Conservation (phyloP, 805 yeast genomes). For the Phaffomyces thermotolerans region DNA sequence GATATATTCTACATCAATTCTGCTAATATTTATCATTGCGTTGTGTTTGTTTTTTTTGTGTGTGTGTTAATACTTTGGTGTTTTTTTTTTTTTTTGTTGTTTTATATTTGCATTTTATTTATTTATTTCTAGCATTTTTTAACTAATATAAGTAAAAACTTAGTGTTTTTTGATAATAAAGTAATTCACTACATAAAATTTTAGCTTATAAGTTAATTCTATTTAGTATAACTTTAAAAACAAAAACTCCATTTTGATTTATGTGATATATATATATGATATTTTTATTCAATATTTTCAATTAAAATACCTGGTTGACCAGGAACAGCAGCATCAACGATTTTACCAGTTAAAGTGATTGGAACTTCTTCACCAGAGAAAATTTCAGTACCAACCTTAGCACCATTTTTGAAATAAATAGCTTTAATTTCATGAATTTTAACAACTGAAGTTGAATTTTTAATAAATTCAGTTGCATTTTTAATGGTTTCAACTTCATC, state of each 20-base stretch:
- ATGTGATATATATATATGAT: not conserved
- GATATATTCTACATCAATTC: not conserved
- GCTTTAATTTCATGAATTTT: conserved; percentile 52
- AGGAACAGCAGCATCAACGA: conserved; percentile 79
- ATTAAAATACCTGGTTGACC: conserved; percentile 87
- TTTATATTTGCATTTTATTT: not conserved
- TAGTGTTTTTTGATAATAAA: too few species aligned
- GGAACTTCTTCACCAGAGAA: conserved; percentile 64
- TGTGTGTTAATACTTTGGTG: not conserved
- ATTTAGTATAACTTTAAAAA: not conserved
- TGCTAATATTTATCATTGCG: too few species aligned
- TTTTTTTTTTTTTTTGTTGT: not conserved
- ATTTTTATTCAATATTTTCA: conserved; percentile 39
- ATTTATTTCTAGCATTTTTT: not conserved
- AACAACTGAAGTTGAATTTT: conserved; percentile 56
- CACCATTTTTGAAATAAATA: conserved; percentile 57
- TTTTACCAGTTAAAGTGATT: conserved; percentile 54
- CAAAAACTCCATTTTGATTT: not conserved
- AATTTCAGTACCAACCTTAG: conserved; percentile 54
- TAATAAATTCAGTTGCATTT: conserved; percentile 45
- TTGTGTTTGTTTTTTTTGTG: not conserved
- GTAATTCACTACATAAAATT: too few species aligned
- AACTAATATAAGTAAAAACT: too few species aligned
- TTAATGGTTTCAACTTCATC: conserved; percentile 65
- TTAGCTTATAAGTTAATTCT: not conserved